Percentiles rank a stretch among this genome's conserved stretches.
Evolutionary conservation across 225 moss, liverwort and hornwort species (phyloP).

Genomic region (Antitrichia curtipendula): DNA sequence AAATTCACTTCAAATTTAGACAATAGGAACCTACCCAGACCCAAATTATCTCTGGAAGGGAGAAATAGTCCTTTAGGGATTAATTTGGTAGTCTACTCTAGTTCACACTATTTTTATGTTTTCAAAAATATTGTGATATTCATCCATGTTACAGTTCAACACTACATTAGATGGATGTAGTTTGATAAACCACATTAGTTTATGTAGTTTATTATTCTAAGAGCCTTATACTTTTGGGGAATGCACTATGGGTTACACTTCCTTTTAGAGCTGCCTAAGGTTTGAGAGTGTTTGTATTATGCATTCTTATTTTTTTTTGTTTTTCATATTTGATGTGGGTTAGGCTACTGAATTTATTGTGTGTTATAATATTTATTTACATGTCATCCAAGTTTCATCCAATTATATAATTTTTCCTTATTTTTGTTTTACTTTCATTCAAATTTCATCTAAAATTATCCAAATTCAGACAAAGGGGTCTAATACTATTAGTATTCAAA

Average conservation of each 20-base stretch:
- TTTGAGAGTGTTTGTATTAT: not conserved
- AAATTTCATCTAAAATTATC: not conserved
- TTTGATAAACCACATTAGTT: not conserved
- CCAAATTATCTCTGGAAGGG: no score
- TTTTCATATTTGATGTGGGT: not conserved
- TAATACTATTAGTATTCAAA: not conserved
- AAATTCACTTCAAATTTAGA: no score
- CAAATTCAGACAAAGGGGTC: accelerated
- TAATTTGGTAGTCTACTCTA: not conserved
- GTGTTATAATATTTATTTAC: not conserved
- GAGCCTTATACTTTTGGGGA: not conserved
- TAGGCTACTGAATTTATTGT: not conserved
- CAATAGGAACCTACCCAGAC: no score
- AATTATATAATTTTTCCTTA: not conserved
- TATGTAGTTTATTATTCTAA: accelerated
- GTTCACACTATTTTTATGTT: not conserved
- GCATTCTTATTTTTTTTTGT: not conserved
- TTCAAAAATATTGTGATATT: not conserved
- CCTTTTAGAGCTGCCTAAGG: not conserved
- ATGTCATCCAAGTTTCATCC: not conserved
- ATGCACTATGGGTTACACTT: not conserved
- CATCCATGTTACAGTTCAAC: accelerated
- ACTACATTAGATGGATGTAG: not conserved
- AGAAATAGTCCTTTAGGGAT: no score
- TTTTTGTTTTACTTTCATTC: not conserved